Evolutionary conservation across 2,329 filamentous ascomycete species (phyloP), one percentile per base, ranked within the genome.

Genomic region (Exophiala viscosa): DNA sequence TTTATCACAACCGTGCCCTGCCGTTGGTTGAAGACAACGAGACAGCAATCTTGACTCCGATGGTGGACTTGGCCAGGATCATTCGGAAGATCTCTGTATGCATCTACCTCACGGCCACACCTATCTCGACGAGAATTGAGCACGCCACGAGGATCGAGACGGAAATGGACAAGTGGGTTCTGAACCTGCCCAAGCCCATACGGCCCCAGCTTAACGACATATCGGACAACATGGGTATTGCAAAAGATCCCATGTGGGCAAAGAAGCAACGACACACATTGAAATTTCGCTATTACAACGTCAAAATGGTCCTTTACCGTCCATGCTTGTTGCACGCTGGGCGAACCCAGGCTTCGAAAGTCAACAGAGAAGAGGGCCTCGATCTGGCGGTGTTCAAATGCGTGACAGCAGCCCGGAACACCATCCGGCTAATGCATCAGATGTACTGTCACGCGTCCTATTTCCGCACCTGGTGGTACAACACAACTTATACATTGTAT

Each of bases 1-100:
- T 73, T 45, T 77, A 75, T 49, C 75, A 77, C 54, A 76, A 76
- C 50, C 69, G 74, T n/a, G 65, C 60, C 5, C 62, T 70, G 9
- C 69, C 69, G 2, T 60, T 63, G 6, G 56, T 69, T 20, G 65
- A 72, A 43, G 62, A 67, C 41, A 65, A 67, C 0, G 68, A 72
- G 53, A 68, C 64, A 42, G 64, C 66, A 34, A 71, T 73, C 5
- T 68, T 73, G 13, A 65, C 68, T 1, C 67, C 64, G 56, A 72
- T 70, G 69, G 66, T 71, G 10, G 67, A 69, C 17, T 66, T 73
- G 31, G 67, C 70, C 1, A 65, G 66, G 36, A 72, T 73, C 3
- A 70, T 70, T 3, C 65, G 70, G 20, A 65, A 64, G 5, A 67
- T 73, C 1, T 72, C 69, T 8, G 59, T 69, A 9, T 66, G 67